Percentiles rank a stretch among this genome's conserved stretches.
These are phyloP conservation scores for Arthrobotrys sphaeroides DNA, from an alignment of 2,329 filamentous ascomycete genomes.

Conservation along the genomic window DNA sequence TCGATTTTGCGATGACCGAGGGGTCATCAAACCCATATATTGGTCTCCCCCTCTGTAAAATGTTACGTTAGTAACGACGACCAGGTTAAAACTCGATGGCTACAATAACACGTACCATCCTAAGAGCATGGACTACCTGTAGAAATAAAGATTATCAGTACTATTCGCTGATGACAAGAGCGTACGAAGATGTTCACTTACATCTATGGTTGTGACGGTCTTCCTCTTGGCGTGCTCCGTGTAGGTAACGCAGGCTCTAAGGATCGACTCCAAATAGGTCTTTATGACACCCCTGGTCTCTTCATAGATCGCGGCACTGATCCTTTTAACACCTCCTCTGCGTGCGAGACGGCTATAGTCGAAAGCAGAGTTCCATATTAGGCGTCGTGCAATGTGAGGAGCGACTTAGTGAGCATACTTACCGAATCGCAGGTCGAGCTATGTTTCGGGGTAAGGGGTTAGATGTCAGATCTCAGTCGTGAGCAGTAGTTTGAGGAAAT, in stretches of 20 bases:
- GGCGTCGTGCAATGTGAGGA: background rate
- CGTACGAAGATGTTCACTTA: constrained; percentile 60
- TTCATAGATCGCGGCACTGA: constrained; percentile 72
- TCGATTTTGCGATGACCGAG: background rate
- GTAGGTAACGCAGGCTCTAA: constrained; percentile 65
- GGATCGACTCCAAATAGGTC: constrained; percentile 65
- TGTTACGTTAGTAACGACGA: too few species aligned
- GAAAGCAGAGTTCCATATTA: background rate
- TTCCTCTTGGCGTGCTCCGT: constrained; percentile 69
- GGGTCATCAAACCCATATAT: constrained; percentile 41
- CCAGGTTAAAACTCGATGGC: too few species aligned
- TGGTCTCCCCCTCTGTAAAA: constrained; percentile 16
- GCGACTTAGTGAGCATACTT: background rate
- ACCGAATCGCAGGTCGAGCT: constrained; percentile 21
- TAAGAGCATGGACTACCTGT: constrained; percentile 69
- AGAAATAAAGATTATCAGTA: background rate
- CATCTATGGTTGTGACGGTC: constrained; percentile 72
- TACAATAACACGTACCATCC: constrained; percentile 64
- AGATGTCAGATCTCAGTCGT: background rate
- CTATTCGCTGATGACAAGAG: constrained; percentile 5
- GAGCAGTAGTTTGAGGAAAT: constrained; percentile 45
- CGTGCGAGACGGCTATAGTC: constrained; percentile 72
- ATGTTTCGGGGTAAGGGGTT: background rate
- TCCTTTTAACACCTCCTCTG: constrained; percentile 79
- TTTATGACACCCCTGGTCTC: constrained; percentile 68